Evolutionary conservation across 768 basidiomycete genomes (phyloP).

Genomic region (Sistotremastrum suecicum): DNA sequence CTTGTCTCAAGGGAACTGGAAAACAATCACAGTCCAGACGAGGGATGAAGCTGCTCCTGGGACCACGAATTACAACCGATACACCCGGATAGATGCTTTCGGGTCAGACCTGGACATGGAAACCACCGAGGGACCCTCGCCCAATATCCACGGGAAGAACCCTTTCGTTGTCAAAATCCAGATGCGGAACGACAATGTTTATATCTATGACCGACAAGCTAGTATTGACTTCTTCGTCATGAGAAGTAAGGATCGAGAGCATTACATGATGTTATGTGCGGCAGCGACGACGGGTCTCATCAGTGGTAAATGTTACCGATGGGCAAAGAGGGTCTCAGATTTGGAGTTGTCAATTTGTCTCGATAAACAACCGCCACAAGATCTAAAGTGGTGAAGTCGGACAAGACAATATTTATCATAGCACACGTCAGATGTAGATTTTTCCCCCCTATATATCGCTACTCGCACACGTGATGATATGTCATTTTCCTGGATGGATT

Average conservation of each 20-base stretch:
- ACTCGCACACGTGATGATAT: too few species aligned
- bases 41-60: too few species aligned
- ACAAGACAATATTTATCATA: too few species aligned
- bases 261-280: slow-evolving; percentile 3
- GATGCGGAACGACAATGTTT: slow-evolving; percentile 5
- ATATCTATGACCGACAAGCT: slow-evolving; percentile 28
- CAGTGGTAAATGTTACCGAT: background rate
- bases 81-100: too few species aligned
- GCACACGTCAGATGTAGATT: too few species aligned
- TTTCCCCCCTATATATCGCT: too few species aligned
- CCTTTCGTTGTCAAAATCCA: slow-evolving; percentile 28
- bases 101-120: background rate
- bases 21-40: too few species aligned
- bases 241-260: slow-evolving; percentile 9
- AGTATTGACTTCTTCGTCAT: slow-evolving; percentile 22
- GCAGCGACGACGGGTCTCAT: background rate
- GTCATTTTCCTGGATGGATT: too few species aligned
- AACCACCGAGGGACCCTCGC: slow-evolving; percentile 8
- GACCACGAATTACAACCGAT: too few species aligned
- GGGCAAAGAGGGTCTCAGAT: background rate
- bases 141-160: slow-evolving; percentile 21
- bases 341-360: background rate
- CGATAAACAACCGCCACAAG: too few species aligned
- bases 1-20: too few species aligned
- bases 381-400: too few species aligned